Percentiles rank a stretch among this genome's conserved stretches.
These are phyloP conservation scores for Syzygium oleosum DNA, from an alignment of 345 rosid species.

Conservation along the genomic window DNA sequence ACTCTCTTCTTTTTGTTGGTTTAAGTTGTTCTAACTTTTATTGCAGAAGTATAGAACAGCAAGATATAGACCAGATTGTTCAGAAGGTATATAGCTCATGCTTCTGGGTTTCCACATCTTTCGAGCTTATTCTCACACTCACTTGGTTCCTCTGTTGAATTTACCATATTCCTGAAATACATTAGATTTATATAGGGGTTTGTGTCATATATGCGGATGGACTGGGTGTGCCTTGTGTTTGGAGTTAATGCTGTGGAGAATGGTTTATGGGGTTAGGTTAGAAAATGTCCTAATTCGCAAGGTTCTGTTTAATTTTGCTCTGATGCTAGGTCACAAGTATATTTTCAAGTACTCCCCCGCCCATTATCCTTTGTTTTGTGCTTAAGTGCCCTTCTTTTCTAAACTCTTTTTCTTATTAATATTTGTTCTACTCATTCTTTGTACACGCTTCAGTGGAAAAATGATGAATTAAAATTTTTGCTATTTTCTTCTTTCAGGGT, in stretches of 20 bases:
- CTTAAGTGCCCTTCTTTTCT: not conserved
- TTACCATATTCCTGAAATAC: not conserved
- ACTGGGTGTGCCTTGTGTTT: not conserved
- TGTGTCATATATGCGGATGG: not conserved
- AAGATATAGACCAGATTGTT: slow-evolving; percentile 57
- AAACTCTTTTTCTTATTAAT: not conserved
- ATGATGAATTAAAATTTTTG: not conserved
- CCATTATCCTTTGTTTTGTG: not conserved
- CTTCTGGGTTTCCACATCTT: not conserved
- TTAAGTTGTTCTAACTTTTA: slow-evolving; percentile 10
- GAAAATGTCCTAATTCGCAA: not conserved
- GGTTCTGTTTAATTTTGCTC: not conserved
- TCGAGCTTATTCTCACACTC: not conserved
- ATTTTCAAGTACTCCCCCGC: not conserved
- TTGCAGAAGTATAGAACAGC: slow-evolving; percentile 92
- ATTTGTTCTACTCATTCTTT: not conserved
- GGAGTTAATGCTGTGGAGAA: not conserved
- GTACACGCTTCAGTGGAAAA: not conserved
- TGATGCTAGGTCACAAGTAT: not conserved
- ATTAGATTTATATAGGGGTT: not conserved
- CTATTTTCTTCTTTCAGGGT: slow-evolving; percentile 32
- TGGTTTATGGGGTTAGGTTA: not conserved
- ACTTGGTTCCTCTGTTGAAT: not conserved
- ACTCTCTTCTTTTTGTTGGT: slow-evolving; percentile 3
- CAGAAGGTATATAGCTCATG: slow-evolving; percentile 48